A percentile compares a stretch with the other conserved stretches of the same genome.
phyloP scores from a whole-genome alignment of 495 filamentous ascomycete genomes.

The Hyaloscypha variabilis region DNA sequence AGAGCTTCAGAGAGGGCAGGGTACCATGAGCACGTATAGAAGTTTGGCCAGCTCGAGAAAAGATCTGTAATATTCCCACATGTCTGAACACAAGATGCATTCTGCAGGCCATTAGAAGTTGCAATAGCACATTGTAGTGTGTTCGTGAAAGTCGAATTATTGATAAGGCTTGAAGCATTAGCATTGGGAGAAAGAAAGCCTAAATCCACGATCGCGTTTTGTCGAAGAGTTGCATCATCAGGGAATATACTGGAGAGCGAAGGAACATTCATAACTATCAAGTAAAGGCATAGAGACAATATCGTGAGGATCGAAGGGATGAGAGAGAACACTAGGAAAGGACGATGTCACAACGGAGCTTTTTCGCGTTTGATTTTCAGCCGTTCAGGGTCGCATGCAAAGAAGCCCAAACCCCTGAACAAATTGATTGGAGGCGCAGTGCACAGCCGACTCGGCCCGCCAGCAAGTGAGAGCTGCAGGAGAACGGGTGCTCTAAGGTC shows the following conservation, averaged over 20 bases:
- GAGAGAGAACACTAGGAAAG: no score
- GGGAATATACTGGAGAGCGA: no score
- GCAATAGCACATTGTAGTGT: slow-evolving; percentile 3
- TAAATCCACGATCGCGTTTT: not conserved
- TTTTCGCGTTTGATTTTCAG: no score
- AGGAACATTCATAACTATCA: no score
- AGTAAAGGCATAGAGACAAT: no score
- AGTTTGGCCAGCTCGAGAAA: slow-evolving; percentile 20
- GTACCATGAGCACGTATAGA: slow-evolving; percentile 24
- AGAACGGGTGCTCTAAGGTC: not conserved
- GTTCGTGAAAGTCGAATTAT: slow-evolving; percentile 11
- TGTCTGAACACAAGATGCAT: not conserved
- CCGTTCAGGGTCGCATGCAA: no score
- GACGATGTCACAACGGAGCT: no score
- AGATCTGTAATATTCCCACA: slow-evolving; percentile 9
- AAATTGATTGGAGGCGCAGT: not conserved
- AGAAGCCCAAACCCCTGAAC: not conserved
- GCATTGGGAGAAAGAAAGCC: not conserved
- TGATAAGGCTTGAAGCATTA: slow-evolving; percentile 1
- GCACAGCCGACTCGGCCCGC: not conserved
- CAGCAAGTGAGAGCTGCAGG: not conserved
- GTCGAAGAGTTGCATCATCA: no score
- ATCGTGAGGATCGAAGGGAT: no score
- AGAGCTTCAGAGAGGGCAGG: not conserved
- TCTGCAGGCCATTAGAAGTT: not conserved